phyloP scores from a whole-genome alignment of 164 flowering plant genomes.

The Macadamia integrifolia region DNA sequence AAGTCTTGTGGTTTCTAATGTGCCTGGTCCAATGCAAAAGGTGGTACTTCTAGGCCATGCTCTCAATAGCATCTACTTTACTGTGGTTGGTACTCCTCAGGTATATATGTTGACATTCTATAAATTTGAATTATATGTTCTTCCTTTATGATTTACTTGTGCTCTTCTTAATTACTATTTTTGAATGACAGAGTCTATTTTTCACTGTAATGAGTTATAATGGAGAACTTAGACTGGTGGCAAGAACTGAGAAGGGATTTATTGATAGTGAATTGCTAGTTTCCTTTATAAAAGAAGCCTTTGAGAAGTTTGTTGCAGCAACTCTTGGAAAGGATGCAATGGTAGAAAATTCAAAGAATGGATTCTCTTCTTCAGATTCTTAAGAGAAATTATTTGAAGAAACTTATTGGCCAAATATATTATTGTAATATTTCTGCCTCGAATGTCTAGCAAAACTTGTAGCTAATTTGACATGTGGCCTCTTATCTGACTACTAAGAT shows the following conservation, averaged over 20 bases:
- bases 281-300: not conserved
- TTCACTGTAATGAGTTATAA: not conserved
- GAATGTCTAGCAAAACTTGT: no score
- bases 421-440: no score
- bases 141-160: not conserved
- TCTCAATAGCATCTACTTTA: slow-evolving; percentile 31
- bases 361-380: no score
- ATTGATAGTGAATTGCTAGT: not conserved
- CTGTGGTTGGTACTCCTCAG: slow-evolving; percentile 36
- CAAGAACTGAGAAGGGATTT: not conserved
- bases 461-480: no score
- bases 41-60: slow-evolving; percentile 36
- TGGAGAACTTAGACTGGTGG: not conserved
- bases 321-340: no score
- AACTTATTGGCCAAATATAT: no score
- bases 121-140: no score
- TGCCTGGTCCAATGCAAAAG: slow-evolving; percentile 40
- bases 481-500: no score
- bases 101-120: slow-evolving; percentile 13
- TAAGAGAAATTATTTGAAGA: no score
- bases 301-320: not conserved
- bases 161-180: no score
- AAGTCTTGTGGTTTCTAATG: slow-evolving; percentile 38
- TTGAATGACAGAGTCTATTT: not conserved
- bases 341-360: no score